Evolutionary conservation across 2,329 filamentous ascomycete genomes (phyloP).

Genomic region (Colletotrichum cuscutae): DNA sequence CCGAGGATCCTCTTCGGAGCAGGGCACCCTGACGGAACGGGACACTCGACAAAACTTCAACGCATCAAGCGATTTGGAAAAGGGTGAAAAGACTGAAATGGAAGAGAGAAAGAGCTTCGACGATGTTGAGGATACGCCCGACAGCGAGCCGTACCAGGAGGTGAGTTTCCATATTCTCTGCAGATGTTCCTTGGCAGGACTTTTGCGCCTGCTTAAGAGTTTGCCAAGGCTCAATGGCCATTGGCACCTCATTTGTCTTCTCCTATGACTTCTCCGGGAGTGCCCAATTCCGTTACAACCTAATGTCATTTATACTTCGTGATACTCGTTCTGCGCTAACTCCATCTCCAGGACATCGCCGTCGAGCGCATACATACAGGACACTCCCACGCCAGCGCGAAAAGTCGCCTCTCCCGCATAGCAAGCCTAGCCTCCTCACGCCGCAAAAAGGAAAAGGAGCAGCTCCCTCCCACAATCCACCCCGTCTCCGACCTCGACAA

Average conservation of each 20-base stretch:
- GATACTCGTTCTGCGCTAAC: background rate
- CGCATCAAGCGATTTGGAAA: conserved; percentile 10
- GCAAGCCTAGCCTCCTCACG: conserved; percentile 39
- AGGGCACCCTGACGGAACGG: conserved; percentile 19
- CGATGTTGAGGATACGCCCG: conserved; percentile 26
- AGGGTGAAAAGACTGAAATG: background rate
- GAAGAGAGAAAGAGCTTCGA: conserved; percentile 31
- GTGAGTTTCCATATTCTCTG: background rate
- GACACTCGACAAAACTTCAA: conserved; percentile 5
- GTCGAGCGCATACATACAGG: conserved; percentile 12
- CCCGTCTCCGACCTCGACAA: conserved; percentile 61
- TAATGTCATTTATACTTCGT: too few species aligned
- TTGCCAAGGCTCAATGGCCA: background rate
- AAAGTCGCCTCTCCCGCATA: conserved; percentile 39
- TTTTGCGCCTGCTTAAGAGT: background rate
- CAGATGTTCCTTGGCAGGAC: background rate
- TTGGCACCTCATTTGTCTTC: background rate
- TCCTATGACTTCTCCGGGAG: background rate
- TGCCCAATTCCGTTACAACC: background rate
- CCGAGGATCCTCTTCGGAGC: conserved; percentile 19
- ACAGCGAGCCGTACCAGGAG: conserved; percentile 32
- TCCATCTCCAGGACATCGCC: background rate
- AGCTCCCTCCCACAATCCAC: conserved; percentile 47
- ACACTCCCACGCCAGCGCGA: conserved; percentile 36
- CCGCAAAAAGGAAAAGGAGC: conserved; percentile 41